Evolutionary conservation across 2,329 filamentous ascomycete genomes (phyloP), one percentile per base, ranked within the genome.

Genomic region (Pseudogymnoascus sp.): DNA sequence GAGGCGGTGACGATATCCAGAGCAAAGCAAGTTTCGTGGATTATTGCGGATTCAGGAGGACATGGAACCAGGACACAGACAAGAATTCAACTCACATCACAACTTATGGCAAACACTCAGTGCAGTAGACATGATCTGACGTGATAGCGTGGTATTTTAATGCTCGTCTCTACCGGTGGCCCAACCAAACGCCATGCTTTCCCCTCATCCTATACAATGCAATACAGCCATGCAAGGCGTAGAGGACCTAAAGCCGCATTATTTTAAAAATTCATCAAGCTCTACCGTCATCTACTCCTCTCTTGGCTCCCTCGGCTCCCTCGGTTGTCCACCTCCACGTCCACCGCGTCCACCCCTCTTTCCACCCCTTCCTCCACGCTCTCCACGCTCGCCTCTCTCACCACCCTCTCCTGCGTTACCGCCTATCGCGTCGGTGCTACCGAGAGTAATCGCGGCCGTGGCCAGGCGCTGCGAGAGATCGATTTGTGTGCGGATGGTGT

Each of bases 401-500:
- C 75, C 77, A 57, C 73, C 73, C 34, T 39, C 57, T 28, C 57
- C 57, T 39, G 34, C 11, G 57, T 58, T 39, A 78, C 78, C 47
- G 61, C 66, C 18, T 37, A 72, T 66, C 14, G 67, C 72, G 64
- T 80, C 78, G 54, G 76, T 76, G n/a, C 77, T 76, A 64, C 79
- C 80, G 66, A 82, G 76, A 9, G 79, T 82, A 61, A 92, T 79
- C 69, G 83, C 82, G 65, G 88, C 85, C n/a, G 86, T 94, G 60
- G 93, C 93, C 71, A 99, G 81, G 66, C 93, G 86, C 82, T 97
- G 96, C 66, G 92, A 96, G 63, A 99, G 86, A 72, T 97, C 94
- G 79, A 99, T 97, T 80, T 99, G 94, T 68, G 93, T 97, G 76
- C 93, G 91, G 78, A 97, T 96, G 67, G 91, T 97, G 82, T 97